Base-by-base conservation (phyloP, 371 early-diverging fungal genomes). In the Batkoa obscura region DNA sequence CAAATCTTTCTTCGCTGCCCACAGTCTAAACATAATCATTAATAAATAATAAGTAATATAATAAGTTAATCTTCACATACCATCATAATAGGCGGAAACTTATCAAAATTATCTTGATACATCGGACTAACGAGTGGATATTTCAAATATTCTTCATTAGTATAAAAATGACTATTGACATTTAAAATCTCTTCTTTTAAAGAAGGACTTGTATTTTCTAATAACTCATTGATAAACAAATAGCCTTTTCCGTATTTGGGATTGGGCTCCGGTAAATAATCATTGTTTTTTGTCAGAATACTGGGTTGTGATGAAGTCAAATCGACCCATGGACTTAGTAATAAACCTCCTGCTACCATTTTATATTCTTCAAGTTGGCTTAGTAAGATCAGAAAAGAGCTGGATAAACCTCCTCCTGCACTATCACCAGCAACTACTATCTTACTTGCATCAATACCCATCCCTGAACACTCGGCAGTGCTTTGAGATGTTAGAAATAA, bases 401-500 rank as follows among this genome's bases (percentile, higher is more conserved):
- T 52, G 9, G 60, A 57, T 48, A 65, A 64, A 12, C 67, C 62
- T 13, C 76, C 79, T 9, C 83, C 83, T 33, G 80, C 80, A 13
- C 72, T 72, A 50, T 79, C 80, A 15, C 80, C 81, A 57, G 66
- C 70, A 0, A 79, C 49, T 38, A 71, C 62, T 48, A 76, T 61
- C 33, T 69, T 59, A 10, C 55, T 38, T 8, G 70, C 66, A 17
- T 60, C 49, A 46, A 68, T 36, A 8, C 46, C 46, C 8, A 58
- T 12, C 57, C 61, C 60, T 0, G 60, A 68, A 2, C 66, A 69
- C 8, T n/a, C 46, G 31, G 68, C 64, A n/a, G n/a, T n/a, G n/a
- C n/a, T n/a, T n/a, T n/a, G n/a, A 1, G 71, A 70, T 0, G 80
- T 68, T 37, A 94, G 65, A 55, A 76, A 74, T 42, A 74, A 50